Percentiles rank a stretch among this genome's conserved stretches.
Evolutionary conservation across 441 rosid genomes (phyloP).

Genomic region (Cnidoscolus chayamansa): DNA sequence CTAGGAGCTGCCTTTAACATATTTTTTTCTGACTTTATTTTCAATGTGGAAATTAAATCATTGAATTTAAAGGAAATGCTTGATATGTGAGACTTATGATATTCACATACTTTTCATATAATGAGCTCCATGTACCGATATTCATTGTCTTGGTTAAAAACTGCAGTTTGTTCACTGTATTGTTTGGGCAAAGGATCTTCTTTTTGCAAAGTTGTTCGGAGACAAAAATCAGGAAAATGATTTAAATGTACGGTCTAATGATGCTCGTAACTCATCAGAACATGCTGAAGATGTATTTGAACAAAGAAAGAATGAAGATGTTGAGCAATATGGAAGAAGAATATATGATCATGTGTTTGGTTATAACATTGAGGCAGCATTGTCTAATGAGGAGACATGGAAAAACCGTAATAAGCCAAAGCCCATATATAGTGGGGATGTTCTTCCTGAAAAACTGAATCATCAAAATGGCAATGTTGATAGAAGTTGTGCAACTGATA

Average conservation of each 20-base stretch:
- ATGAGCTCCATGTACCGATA: conserved; percentile 5
- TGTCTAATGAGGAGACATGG: conserved; percentile 95
- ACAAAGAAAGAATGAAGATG: conserved; percentile 60
- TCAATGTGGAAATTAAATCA: not conserved
- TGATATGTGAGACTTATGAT: not conserved
- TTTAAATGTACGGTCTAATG: conserved; percentile 81
- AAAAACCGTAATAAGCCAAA: conserved; percentile 70
- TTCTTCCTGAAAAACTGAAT: conserved; percentile 45
- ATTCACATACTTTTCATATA: not conserved
- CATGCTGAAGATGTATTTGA: conserved; percentile 66
- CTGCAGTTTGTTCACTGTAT: conserved; percentile 97
- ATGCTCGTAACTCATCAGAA: conserved; percentile 57
- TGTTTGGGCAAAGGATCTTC: conserved; percentile 98
- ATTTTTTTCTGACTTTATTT: not conserved
- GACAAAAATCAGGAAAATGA: conserved; percentile 94
- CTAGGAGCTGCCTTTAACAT: not conserved
- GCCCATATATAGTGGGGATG: conserved; percentile 69
- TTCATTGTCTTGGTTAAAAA: conserved; percentile 22
- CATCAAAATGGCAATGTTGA: conserved; percentile 64
- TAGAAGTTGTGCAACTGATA: conserved; percentile 36
- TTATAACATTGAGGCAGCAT: conserved; percentile 80
- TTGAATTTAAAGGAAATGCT: not conserved
- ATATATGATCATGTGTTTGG: conserved; percentile 97
- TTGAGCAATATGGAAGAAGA: conserved; percentile 81
- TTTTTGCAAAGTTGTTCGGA: conserved; percentile 93